A percentile compares a stretch with the other conserved stretches of the same genome.
Evolutionary conservation across 345 rosid genomes (phyloP).

Genomic region (Brassica rapa): DNA sequence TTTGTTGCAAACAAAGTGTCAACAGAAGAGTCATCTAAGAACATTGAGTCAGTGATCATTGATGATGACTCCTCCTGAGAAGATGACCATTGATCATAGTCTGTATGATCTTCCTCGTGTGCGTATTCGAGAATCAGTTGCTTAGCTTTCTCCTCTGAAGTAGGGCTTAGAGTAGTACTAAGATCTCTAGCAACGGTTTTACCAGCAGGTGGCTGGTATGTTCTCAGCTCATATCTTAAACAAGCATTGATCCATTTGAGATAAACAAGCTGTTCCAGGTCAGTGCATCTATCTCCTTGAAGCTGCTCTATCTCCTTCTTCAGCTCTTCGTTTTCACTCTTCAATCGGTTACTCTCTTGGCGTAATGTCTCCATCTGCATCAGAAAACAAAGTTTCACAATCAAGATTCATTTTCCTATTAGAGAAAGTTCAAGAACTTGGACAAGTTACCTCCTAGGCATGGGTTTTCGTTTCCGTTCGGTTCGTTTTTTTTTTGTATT

Average conservation of each 20-base stretch:
- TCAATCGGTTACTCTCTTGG: conserved; percentile 45
- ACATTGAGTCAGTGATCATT: conserved; percentile 52
- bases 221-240: conserved; percentile 75
- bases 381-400: background rate
- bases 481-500: too few species aligned
- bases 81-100: conserved; percentile 67
- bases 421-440: background rate
- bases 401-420: background rate
- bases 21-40: conserved; percentile 54
- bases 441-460: background rate
- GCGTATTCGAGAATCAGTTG: conserved; percentile 79
- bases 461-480: background rate
- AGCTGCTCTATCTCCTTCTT: conserved; percentile 63
- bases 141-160: conserved; percentile 81
- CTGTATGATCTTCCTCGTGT: conserved; percentile 53
- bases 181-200: conserved; percentile 86
- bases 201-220: conserved; percentile 61
- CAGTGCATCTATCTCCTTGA: conserved; percentile 64
- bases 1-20: conserved; percentile 44
- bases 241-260: conserved; percentile 95
- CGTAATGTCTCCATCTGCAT: conserved; percentile 61
- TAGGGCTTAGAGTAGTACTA: conserved; percentile 72
- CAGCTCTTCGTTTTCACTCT: conserved; percentile 59
- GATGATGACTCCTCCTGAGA: conserved; percentile 52
- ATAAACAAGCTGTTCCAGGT: conserved; percentile 78